Conservation (phyloP, 2,329 filamentous ascomycete genomes). For the Xylaria sp. region DNA sequence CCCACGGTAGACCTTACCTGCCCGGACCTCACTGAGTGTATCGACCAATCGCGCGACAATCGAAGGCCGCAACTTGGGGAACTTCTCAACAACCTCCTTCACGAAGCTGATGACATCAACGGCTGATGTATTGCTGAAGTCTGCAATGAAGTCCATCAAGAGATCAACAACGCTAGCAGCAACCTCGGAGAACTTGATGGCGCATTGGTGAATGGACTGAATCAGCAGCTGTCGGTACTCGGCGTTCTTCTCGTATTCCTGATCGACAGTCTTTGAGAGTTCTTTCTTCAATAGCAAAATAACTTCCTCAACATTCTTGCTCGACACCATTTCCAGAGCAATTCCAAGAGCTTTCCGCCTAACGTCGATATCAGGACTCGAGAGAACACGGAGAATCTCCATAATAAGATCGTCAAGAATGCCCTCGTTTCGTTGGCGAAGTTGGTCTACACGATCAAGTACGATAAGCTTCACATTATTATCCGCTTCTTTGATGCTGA, state of each 20-base stretch:
- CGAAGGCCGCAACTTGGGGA: slow-evolving; percentile 83
- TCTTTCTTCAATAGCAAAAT: slow-evolving; percentile 97
- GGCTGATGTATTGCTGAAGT: slow-evolving; percentile 96
- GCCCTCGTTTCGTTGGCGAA: slow-evolving; percentile 86
- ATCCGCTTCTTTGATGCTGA: slow-evolving; percentile 96
- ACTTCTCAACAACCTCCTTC: slow-evolving; percentile 98
- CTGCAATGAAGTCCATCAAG: slow-evolving; percentile 98
- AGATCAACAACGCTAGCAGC: slow-evolving; percentile 95
- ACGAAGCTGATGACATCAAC: slow-evolving; percentile 98
- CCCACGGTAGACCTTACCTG: slow-evolving; percentile 95
- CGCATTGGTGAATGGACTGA: slow-evolving; percentile 96
- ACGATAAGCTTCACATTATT: slow-evolving; percentile 99
- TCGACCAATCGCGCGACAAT: slow-evolving; percentile 90
- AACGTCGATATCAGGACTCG: slow-evolving; percentile 94
- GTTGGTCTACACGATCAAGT: slow-evolving; percentile 86
- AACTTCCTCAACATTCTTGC: slow-evolving; percentile 98
- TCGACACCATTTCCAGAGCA: slow-evolving; percentile 96
- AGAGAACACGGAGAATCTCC: slow-evolving; percentile 94
- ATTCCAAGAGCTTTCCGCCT: slow-evolving; percentile 88
- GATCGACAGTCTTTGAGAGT: slow-evolving; percentile 94
- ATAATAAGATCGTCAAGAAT: slow-evolving; percentile 93
- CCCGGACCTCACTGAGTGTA: slow-evolving; percentile 89
- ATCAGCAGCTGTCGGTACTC: slow-evolving; percentile 96
- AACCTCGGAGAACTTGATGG: slow-evolving; percentile 98
- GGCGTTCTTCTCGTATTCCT: slow-evolving; percentile 97